A percentile compares a stretch with the other conserved stretches of the same genome.
phyloP scores from a whole-genome alignment of 106 monocot species.

The Dioscorea alata region DNA sequence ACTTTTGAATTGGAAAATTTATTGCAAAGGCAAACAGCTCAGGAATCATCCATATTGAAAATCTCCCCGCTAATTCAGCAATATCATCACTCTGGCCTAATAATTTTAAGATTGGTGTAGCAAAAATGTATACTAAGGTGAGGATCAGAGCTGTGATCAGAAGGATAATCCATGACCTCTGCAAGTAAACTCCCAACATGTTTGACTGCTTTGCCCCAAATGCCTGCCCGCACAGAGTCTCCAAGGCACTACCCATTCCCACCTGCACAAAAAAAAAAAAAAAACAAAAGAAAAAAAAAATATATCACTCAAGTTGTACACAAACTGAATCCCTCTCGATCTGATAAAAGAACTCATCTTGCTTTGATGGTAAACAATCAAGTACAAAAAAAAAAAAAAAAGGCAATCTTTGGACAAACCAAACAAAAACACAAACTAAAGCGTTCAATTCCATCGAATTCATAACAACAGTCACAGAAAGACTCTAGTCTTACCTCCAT shows the following conservation, averaged over 20 bases:
- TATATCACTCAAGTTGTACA: too few relatives aligned
- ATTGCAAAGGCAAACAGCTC: slow-evolving; percentile 29
- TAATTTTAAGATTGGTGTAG: slow-evolving; percentile 19
- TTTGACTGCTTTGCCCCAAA: slow-evolving; percentile 22
- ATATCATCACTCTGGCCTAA: slow-evolving; percentile 23
- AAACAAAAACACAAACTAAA: not conserved
- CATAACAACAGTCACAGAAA: not conserved
- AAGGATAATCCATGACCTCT: slow-evolving; percentile 36
- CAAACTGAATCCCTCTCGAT: too few relatives aligned
- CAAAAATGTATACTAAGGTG: slow-evolving; percentile 11
- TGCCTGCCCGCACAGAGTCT: slow-evolving; percentile 39
- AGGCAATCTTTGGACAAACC: not conserved
- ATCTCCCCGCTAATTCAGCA: slow-evolving; percentile 29
- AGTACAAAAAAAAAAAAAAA: not conserved
- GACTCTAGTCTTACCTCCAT: not conserved
- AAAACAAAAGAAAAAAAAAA: too few relatives aligned
- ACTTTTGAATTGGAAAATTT: slow-evolving; percentile 32
- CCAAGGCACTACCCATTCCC: slow-evolving; percentile 45
- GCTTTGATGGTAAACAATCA: not conserved
- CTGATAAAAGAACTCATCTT: not conserved
- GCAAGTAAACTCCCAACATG: slow-evolving; percentile 38
- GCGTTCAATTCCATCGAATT: not conserved
- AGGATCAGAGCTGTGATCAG: slow-evolving; percentile 10
- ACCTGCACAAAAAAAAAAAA: slow-evolving; percentile 16
- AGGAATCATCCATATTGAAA: slow-evolving; percentile 38